Evolutionary conservation across 441 rosid species (phyloP), one percentile per base, ranked within the genome.

Genomic region (Aleurites moluccanus): DNA sequence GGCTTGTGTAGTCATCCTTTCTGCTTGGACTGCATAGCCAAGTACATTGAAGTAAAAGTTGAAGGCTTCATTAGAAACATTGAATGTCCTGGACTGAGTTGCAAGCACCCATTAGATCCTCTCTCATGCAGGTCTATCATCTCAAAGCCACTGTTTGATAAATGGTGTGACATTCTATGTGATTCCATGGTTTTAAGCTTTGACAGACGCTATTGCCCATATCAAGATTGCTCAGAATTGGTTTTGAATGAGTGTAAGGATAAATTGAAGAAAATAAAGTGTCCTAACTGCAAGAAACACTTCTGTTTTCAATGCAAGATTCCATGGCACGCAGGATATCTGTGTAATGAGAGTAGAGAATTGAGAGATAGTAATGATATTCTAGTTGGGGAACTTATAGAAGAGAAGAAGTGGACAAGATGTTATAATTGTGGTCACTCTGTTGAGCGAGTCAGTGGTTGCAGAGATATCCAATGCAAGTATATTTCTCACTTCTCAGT

Each of bases 321-420:
- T 56, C 75, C 69, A 0, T 82, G 83, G 85, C 83, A 80, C 60
- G 75, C 81, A 4, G 85, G 83, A 16, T 75, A 79, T 62, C 10
- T 44, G 53, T 80, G 83, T 75, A 75, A 2, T 7, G 81, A 78
- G 74, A 78, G 73, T 11, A 61, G 64, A 50, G 52, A 28, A 30
- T 25, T 74, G 71, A 81, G 81, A 64, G 80, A 77, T 55, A 28
- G 53, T 30, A 80, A 79, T 52, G 85, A 80, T 42, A 21, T 72
- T 50, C 75, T 75, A 30, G 64, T 72, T 28, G 83, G 81, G 63
- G 56, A 40, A 6, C 73, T 82, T 63, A 62, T 72, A 18, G 78
- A 77, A 69, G 40, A 68, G 49, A 72, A 70, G 53, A 77, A 21
- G 64, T 82, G 85, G 83, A 80, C 77, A 8, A 64, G 81, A 65